phyloP scores from a whole-genome alignment of 1,284 basidiomycete species.

The Apiotrichum brassicae region DNA sequence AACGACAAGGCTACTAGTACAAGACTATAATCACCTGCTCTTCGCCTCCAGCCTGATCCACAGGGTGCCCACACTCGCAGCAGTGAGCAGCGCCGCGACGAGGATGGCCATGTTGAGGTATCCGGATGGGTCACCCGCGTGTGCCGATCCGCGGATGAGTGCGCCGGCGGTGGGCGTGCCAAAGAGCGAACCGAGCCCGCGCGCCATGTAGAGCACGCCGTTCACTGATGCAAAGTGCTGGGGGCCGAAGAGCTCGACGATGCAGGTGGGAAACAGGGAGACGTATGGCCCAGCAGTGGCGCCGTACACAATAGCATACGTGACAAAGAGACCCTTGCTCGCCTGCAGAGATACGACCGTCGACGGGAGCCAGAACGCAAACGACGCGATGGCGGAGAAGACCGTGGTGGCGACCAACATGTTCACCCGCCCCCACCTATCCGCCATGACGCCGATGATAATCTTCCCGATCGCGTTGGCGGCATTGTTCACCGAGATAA shows the following conservation, averaged over 20 bases:
- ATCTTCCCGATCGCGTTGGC: conserved; percentile 40
- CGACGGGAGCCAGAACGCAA: conserved; percentile 30
- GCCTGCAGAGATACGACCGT: conserved; percentile 8
- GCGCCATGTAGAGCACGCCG: conserved; percentile 28
- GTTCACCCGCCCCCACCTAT: conserved; percentile 40
- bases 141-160: conserved; percentile 6
- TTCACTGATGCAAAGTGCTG: conserved; percentile 31
- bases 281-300: conserved; percentile 26
- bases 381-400: conserved; percentile 27
- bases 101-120: conserved; percentile 14
- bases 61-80: conserved; percentile 7
- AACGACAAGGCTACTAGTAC: no score
- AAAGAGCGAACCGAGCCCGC: conserved; percentile 26
- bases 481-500: conserved; percentile 32
- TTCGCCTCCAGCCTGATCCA: conserved; percentile 12
- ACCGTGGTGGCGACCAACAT: conserved; percentile 33
- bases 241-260: conserved; percentile 34
- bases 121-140: not conserved
- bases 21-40: not conserved
- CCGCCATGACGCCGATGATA: conserved; percentile 36
- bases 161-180: conserved; percentile 29
- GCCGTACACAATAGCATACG: conserved; percentile 29
- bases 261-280: conserved; percentile 29
- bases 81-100: conserved; percentile 13
- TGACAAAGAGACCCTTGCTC: conserved; percentile 26